Conservation (phyloP, 2,329 filamentous ascomycete genomes). For the Cercospora sojina region DNA sequence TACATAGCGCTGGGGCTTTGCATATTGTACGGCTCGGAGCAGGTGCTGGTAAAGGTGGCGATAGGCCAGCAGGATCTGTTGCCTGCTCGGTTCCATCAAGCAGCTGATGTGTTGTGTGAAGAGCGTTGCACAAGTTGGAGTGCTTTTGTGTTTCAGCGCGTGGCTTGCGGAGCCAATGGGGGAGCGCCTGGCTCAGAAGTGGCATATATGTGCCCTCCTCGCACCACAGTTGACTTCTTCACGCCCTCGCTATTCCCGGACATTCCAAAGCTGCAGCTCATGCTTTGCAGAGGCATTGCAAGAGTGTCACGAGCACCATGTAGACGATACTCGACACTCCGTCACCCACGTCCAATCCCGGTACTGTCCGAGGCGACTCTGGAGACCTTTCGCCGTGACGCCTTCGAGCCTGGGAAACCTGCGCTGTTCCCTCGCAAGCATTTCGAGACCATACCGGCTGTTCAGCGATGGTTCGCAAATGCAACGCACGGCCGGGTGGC, state of each 20-base stretch:
- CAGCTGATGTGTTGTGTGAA: not conserved
- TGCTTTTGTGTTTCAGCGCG: not conserved
- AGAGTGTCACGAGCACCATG: constrained; percentile 16
- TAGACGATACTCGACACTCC: constrained; percentile 16
- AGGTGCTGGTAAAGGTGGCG: constrained; percentile 65
- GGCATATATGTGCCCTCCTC: not conserved
- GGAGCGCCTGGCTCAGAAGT: not conserved
- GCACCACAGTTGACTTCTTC: not conserved
- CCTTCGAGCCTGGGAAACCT: constrained; percentile 55
- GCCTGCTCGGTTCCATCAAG: constrained; percentile 17
- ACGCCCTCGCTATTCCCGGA: not conserved
- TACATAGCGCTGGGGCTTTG: constrained; percentile 65
- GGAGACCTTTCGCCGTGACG: constrained; percentile 52
- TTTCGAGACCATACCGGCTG: constrained; percentile 53
- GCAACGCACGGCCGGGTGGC: not conserved
- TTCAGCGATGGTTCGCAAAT: constrained; percentile 58
- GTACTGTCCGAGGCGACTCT: constrained; percentile 32
- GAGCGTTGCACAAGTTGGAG: not conserved
- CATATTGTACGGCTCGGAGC: constrained; percentile 70
- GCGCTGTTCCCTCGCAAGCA: constrained; percentile 49
- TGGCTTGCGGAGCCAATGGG: not conserved
- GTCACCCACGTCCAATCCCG: constrained; percentile 23
- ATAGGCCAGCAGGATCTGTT: constrained; percentile 49
- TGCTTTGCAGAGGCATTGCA: constrained; percentile 19
- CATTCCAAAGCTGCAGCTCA: constrained; percentile 3